A percentile compares a stretch with the other conserved stretches of the same genome.
These are phyloP conservation scores for Monosporozyma yasuniensis DNA, from an alignment of 805 yeast species.

Conservation along the genomic window DNA sequence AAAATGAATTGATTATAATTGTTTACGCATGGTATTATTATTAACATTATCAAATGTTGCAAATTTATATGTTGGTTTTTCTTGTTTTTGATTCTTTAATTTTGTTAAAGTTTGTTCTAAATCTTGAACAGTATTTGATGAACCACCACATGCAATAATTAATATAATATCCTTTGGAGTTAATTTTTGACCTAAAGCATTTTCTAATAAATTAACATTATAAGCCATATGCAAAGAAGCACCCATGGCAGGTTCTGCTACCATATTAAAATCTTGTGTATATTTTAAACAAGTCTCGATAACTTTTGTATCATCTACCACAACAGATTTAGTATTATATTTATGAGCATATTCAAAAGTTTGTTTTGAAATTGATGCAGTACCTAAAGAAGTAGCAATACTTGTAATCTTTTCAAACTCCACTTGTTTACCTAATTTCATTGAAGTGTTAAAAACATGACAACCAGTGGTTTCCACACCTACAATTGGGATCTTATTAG, in stretches of 20 bases:
- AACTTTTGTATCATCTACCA: conserved; percentile 48
- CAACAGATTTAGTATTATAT: conserved; percentile 35
- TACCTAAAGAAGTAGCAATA: conserved; percentile 57
- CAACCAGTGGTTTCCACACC: conserved; percentile 58
- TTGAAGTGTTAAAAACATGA: conserved; percentile 46
- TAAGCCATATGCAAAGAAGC: conserved; percentile 53
- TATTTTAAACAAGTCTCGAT: conserved; percentile 43
- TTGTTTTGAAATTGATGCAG: conserved; percentile 44
- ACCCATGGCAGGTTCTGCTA: conserved; percentile 69
- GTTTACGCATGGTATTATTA: neutral
- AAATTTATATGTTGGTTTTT: neutral
- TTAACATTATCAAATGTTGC: neutral
- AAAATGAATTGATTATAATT: neutral
- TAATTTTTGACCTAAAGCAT: conserved; percentile 9
- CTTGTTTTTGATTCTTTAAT: conserved; percentile 3
- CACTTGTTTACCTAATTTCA: conserved; percentile 39
- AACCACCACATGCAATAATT: conserved; percentile 53
- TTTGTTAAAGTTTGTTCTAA: conserved; percentile 11
- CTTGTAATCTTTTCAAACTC: conserved; percentile 40
- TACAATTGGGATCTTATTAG: conserved; percentile 33
- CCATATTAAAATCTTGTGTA: conserved; percentile 41
- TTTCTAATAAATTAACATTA: conserved; percentile 18
- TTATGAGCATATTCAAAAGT: conserved; percentile 38
- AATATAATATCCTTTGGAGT: conserved; percentile 38
- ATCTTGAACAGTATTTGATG: conserved; percentile 30